Conservation (phyloP, 352 stramenopile species). For the Globisporangium irregulare region DNA sequence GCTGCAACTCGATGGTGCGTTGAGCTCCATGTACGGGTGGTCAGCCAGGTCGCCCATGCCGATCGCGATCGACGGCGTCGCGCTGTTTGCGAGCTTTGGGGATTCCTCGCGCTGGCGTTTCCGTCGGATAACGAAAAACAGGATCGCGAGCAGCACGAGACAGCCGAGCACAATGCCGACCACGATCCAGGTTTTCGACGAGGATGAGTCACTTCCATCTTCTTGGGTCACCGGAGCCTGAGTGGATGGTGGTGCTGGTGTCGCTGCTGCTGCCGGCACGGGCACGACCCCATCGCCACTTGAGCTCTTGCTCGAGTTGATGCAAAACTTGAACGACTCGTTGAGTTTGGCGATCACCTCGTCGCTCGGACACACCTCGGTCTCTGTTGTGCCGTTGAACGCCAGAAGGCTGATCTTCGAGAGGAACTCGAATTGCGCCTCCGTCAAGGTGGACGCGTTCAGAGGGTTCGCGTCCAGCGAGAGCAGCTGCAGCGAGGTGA, state of each 20-base stretch:
- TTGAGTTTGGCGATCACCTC: slow-evolving; percentile 44
- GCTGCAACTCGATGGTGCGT: slow-evolving; percentile 48
- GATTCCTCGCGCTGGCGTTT: slow-evolving; percentile 38
- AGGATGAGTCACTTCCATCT: background rate
- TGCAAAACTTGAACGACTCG: slow-evolving; percentile 60
- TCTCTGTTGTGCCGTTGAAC: slow-evolving; percentile 52
- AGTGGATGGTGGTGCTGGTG: slow-evolving; percentile 4
- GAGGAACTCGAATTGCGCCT: slow-evolving; percentile 52
- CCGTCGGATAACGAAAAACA: slow-evolving; percentile 38
- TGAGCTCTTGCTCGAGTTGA: slow-evolving; percentile 7
- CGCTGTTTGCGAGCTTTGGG: slow-evolving; percentile 47
- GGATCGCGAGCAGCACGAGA: slow-evolving; percentile 29
- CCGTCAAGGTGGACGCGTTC: slow-evolving; percentile 45
- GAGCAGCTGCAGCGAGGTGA: slow-evolving; percentile 48
- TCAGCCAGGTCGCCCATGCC: slow-evolving; percentile 57
- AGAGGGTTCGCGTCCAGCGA: slow-evolving; percentile 49
- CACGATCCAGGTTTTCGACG: slow-evolving; percentile 43
- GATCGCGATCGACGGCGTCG: slow-evolving; percentile 46
- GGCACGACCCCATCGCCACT: slow-evolving; percentile 16
- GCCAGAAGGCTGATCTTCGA: slow-evolving; percentile 41
- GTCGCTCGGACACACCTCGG: slow-evolving; percentile 43
- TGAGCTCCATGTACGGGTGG: slow-evolving; percentile 58
- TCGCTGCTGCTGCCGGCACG: slow-evolving; percentile 10
- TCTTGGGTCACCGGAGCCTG: background rate
- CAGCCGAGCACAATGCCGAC: slow-evolving; percentile 34